A percentile compares a stretch with the other conserved stretches of the same genome.
Conservation (phyloP, 805 yeast genomes). For the Starmerella apis region DNA sequence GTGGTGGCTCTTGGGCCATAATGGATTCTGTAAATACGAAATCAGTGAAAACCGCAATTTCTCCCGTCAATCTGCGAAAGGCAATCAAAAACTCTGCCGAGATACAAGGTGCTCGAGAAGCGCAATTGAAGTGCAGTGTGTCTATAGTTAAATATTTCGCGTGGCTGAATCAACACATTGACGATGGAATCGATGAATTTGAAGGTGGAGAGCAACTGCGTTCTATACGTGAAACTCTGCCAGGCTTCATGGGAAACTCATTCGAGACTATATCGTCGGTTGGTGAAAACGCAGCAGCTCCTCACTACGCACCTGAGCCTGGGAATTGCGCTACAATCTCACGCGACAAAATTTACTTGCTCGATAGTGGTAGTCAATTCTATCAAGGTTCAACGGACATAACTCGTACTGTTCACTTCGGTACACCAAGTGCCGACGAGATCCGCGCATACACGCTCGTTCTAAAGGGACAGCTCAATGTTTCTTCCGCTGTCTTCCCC, state of each 20-base stretch:
- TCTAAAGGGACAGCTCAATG: conserved; percentile 79
- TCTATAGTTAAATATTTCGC: conserved; percentile 66
- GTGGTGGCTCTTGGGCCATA: conserved; percentile 58
- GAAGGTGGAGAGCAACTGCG: conserved; percentile 48
- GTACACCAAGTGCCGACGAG: conserved; percentile 48
- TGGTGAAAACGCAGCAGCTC: conserved; percentile 67
- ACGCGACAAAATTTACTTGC: conserved; percentile 56
- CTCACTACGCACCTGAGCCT: conserved; percentile 58
- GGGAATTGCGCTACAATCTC: conserved; percentile 52
- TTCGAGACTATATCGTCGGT: conserved; percentile 67
- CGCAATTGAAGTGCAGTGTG: conserved; percentile 78
- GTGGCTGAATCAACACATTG: conserved; percentile 65
- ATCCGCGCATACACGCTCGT: conserved; percentile 69
- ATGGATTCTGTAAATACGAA: conserved; percentile 39
- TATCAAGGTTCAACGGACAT: conserved; percentile 94
- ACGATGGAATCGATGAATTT: conserved; percentile 41
- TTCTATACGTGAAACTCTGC: conserved; percentile 34
- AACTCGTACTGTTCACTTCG: conserved; percentile 75
- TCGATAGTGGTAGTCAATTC: conserved; percentile 90
- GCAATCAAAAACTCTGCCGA: conserved; percentile 68
- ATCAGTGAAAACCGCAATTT: conserved; percentile 36
- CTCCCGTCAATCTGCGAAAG: conserved; percentile 59
- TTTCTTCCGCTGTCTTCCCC: conserved; percentile 74
- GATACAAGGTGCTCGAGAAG: conserved; percentile 54
- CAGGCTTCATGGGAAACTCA: conserved; percentile 46